Base-by-base conservation (phyloP, 2,329 filamentous ascomycete species). In the Hymenoscyphus fraxineus region DNA sequence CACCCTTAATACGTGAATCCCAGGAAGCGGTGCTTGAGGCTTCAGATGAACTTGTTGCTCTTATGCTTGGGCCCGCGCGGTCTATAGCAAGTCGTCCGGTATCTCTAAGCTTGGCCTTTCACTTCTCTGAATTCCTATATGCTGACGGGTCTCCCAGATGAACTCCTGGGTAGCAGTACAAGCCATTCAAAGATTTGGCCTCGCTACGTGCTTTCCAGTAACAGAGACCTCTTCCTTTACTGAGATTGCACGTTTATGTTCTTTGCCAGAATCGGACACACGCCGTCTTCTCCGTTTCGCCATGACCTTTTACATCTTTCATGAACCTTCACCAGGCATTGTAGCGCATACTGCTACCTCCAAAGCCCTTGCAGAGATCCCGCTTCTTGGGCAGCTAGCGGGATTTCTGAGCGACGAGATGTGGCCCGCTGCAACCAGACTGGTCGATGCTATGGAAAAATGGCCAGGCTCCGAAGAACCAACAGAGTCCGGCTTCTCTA, bases 131-230 rank as follows among this genome's bases (percentile, higher is more conserved):
- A n/a, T n/a, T n/a, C n/a, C 44, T 51, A 47, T 59, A 10, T 13
- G 7, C n/a, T 32, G n/a, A 39, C 19, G n/a, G 44, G 12, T 16
- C 10, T 40, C 16, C 12, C 40, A 63, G 61, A 27, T 15, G 19
- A 59, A 63, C n/a, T 19, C 57, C 5, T 63, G 56, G 58, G 57
- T 63, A 51, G 61, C 60, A 32, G 59, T 72, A 7, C 65, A 69
- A 63, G 70, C 69, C 13, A 68, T 71, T 61, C 63, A 64, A 51
- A 59, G 55, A 15, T 70, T 67, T 60, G 61, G 64, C 10, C 64
- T 73, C 15, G 69, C 68, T 2, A 44, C 31, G 9, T 54, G 32
- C 10, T 62, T 73, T 35, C 59, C 66, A 6, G 15, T 59, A 6
- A 51, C 65, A 3, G 66, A 66, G 32, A 59, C 63, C 56, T 58